Evolutionary conservation across 2,329 filamentous ascomycete genomes (phyloP).

Genomic region (Domatiomyces globalis): DNA sequence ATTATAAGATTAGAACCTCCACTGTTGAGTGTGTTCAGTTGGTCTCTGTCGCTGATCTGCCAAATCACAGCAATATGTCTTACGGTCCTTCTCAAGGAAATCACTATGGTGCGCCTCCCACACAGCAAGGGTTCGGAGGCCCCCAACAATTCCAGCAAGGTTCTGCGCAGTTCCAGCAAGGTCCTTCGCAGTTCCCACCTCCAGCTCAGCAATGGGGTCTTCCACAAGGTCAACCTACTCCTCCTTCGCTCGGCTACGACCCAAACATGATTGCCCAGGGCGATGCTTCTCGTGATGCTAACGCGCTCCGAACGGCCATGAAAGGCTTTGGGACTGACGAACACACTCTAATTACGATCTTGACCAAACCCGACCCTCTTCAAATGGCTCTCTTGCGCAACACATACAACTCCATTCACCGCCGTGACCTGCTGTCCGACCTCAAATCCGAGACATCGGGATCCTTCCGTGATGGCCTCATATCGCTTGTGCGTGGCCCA

Average conservation of each 20-base stretch:
- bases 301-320: constrained; percentile 66
- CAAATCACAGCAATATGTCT: constrained; percentile 2
- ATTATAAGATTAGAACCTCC: no score
- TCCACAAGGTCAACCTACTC: constrained; percentile 19
- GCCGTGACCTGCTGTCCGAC: constrained; percentile 58
- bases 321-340: constrained; percentile 90
- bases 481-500: constrained; percentile 65
- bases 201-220: constrained; percentile 16
- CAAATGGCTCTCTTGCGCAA: constrained; percentile 56
- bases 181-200: constrained; percentile 1
- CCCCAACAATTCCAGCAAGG: constrained; percentile 1
- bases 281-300: constrained; percentile 54
- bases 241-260: constrained; percentile 59
- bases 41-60: no score
- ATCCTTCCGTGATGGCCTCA: constrained; percentile 59
- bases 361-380: constrained; percentile 61
- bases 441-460: constrained; percentile 63
- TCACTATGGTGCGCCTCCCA: constrained; percentile 19
- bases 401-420: constrained; percentile 51
- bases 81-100: constrained; percentile 14
- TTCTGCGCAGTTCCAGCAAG: neutral
- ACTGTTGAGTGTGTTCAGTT: no score
- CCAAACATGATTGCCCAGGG: constrained; percentile 46
- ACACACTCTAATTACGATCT: constrained; percentile 53
- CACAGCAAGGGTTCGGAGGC: constrained; percentile 11